phyloP scores from a whole-genome alignment of 495 filamentous ascomycete species.

The Pseudevernia furfuracea region DNA sequence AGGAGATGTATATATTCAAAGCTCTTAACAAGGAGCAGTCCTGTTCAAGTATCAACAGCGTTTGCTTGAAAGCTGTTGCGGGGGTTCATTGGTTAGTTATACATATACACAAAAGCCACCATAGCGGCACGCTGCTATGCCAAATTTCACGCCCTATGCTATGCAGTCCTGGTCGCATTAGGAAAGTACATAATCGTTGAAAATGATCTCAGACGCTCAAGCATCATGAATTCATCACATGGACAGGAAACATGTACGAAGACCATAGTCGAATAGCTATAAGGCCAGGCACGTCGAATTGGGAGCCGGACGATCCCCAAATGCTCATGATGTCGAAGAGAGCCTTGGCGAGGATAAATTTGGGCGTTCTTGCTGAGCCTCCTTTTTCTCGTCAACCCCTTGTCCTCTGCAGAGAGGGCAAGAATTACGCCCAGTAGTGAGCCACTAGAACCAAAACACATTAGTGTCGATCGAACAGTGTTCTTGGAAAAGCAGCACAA shows the following conservation, averaged over 20 bases:
- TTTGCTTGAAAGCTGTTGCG: background rate
- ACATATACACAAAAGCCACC: background rate
- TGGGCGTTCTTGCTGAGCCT: conserved; percentile 4
- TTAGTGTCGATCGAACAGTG: conserved; percentile 18
- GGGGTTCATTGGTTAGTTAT: background rate
- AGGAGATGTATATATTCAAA: background rate
- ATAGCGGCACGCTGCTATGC: background rate
- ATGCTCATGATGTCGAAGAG: conserved; percentile 2
- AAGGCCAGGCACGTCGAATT: background rate
- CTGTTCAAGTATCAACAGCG: background rate
- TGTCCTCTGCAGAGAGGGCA: conserved; percentile 67
- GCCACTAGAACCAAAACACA: conserved; percentile 46
- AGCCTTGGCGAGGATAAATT: background rate
- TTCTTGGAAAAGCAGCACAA: conserved; percentile 11
- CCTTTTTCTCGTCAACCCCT: conserved; percentile 54
- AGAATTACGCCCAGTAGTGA: conserved; percentile 72
- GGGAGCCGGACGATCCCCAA: background rate
- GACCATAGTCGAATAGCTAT: background rate
- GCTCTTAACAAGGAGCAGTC: no score
- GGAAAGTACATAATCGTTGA: background rate
- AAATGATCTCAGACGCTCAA: background rate
- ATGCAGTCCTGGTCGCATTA: conserved; percentile 2
- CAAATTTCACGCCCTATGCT: background rate
- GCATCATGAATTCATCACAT: background rate
- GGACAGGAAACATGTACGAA: background rate